Conservation (phyloP, 257 asterid species). For the Gentiana straminea region DNA sequence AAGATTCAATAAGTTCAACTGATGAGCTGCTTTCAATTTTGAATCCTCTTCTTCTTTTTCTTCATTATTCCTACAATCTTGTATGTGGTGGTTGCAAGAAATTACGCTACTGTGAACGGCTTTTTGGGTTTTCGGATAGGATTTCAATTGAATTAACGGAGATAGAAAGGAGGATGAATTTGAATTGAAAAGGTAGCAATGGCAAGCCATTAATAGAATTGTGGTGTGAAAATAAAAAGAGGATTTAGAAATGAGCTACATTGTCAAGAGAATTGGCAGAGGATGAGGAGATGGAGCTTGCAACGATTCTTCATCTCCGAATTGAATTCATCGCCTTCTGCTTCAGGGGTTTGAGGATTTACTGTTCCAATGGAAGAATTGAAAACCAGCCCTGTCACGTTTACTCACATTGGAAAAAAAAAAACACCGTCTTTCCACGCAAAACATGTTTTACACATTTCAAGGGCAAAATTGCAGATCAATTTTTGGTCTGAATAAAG, state of each 20-base stretch:
- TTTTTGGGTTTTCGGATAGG: constrained; percentile 30
- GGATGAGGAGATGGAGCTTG: not conserved
- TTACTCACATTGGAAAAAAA: too few relatives aligned
- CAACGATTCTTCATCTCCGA: constrained; percentile 5
- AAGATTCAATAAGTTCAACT: constrained; percentile 34
- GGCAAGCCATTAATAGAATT: constrained; percentile 34
- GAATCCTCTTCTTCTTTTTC: constrained; percentile 26
- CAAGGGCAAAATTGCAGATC: too few relatives aligned
- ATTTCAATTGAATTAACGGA: constrained; percentile 17
- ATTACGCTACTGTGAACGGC: constrained; percentile 3
- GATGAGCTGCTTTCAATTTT: constrained; percentile 15
- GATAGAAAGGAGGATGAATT: constrained; percentile 28
- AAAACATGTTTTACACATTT: too few relatives aligned
- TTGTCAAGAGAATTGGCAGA: constrained; percentile 2
- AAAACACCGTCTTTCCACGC: too few relatives aligned
- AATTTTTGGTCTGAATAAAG: too few relatives aligned
- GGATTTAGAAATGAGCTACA: constrained; percentile 3
- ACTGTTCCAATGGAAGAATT: too few relatives aligned
- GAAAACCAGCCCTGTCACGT: too few relatives aligned
- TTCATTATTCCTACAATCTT: constrained; percentile 4
- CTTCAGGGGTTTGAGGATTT: too few relatives aligned
- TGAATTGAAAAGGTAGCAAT: constrained; percentile 29
- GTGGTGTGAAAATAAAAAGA: not conserved
- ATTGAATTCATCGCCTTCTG: too few relatives aligned
- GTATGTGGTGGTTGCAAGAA: constrained; percentile 4